Percentiles rank a stretch among this genome's conserved stretches.
Conservation (phyloP, 1,284 basidiomycete genomes). For the Moesziomyces globuligerus region DNA sequence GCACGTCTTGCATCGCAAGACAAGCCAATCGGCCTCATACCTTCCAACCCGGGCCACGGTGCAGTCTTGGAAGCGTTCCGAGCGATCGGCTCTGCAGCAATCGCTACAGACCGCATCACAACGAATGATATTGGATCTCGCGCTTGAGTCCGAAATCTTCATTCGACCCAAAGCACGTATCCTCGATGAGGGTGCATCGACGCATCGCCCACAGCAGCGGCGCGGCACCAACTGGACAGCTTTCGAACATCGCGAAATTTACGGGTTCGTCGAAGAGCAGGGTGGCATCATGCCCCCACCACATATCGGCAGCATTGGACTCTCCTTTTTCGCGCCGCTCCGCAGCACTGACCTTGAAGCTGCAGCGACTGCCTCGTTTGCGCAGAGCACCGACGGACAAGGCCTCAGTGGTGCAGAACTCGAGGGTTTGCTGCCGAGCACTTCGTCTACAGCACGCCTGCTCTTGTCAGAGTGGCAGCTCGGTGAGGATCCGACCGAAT, state of each 20-base stretch:
- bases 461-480: slow-evolving; percentile 43
- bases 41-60: slow-evolving; percentile 9
- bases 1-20: background rate
- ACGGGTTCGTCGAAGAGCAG: slow-evolving; percentile 32
- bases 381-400: background rate
- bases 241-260: slow-evolving; percentile 28
- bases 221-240: slow-evolving; percentile 43
- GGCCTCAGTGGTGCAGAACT: slow-evolving; percentile 19
- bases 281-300: slow-evolving; percentile 36
- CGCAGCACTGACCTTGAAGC: slow-evolving; percentile 21
- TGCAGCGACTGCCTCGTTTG: background rate
- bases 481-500: slow-evolving; percentile 28
- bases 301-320: slow-evolving; percentile 28
- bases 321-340: slow-evolving; percentile 36
- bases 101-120: slow-evolving; percentile 14
- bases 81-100: background rate
- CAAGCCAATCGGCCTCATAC: slow-evolving; percentile 1
- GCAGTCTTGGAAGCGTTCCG: slow-evolving; percentile 8
- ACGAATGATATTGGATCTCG: slow-evolving; percentile 23
- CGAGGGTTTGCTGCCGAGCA: slow-evolving; percentile 31
- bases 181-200: slow-evolving; percentile 28
- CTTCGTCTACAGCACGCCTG: slow-evolving; percentile 38
- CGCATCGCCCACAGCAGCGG: slow-evolving; percentile 21
- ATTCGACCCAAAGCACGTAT: slow-evolving; percentile 25
- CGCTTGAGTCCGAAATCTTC: slow-evolving; percentile 29